Evolutionary conservation across 176 grass and related monocot species (phyloP).

Genomic region (Oryza australiensis): DNA sequence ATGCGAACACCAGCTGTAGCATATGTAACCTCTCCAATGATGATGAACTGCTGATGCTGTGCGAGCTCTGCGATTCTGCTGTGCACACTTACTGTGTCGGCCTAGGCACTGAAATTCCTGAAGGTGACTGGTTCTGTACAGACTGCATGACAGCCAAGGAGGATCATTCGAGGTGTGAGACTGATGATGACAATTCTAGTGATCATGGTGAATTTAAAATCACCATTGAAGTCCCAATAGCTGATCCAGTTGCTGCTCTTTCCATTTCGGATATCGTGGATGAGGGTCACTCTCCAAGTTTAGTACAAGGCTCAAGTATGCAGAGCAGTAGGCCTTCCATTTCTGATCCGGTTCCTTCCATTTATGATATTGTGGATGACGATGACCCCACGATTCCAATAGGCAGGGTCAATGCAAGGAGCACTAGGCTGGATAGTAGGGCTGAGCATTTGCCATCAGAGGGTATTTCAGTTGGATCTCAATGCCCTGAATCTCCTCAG

Average conservation of each 20-base stretch:
- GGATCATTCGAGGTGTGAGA: constrained; percentile 53
- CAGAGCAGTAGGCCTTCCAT: background rate
- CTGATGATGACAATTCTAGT: constrained; percentile 27
- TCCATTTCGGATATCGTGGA: constrained; percentile 40
- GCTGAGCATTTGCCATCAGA: background rate
- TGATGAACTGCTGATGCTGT: constrained; percentile 64
- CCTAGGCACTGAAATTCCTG: constrained; percentile 53
- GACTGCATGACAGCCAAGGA: constrained; percentile 57
- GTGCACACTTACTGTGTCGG: constrained; percentile 67
- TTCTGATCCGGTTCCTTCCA: constrained; percentile 43
- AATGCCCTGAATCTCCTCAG: constrained; percentile 3
- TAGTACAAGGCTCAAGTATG: background rate
- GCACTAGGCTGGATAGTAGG: constrained; percentile 8
- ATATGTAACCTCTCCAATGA: constrained; percentile 48
- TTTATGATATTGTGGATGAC: constrained; percentile 67
- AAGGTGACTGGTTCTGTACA: constrained; percentile 79
- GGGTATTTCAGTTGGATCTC: constrained; percentile 21
- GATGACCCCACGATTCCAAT: constrained; percentile 16
- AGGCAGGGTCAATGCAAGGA: background rate
- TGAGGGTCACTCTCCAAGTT: constrained; percentile 26
- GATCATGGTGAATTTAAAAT: constrained; percentile 34
- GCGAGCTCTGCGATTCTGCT: constrained; percentile 67
- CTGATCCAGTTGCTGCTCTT: constrained; percentile 11
- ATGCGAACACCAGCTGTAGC: constrained; percentile 47
- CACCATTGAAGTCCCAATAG: constrained; percentile 21